Percentiles rank a stretch among this genome's conserved stretches.
Conservation (phyloP, 164 flowering plant genomes). For the Protea cynaroides region DNA sequence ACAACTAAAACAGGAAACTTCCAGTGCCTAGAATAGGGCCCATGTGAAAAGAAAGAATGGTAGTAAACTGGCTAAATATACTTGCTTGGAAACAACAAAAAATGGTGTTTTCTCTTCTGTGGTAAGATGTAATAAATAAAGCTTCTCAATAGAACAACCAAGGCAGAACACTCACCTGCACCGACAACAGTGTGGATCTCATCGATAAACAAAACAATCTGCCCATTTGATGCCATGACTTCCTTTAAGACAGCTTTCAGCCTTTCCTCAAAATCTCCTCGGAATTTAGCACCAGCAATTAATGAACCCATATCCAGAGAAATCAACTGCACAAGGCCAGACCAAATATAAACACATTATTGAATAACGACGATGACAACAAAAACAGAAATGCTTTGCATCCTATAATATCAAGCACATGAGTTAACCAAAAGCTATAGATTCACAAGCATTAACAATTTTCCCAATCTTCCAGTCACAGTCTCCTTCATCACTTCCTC, state of each 20-base stretch:
- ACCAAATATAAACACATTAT: neutral
- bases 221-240: constrained; percentile 93
- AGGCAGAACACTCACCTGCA: constrained; percentile 53
- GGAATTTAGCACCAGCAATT: constrained; percentile 91
- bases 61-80: neutral
- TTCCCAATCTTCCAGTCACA: too few relatives aligned
- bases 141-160: neutral
- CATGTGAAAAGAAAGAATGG: neutral
- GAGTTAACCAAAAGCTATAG: too few relatives aligned
- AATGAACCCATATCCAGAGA: constrained; percentile 95
- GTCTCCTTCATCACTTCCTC: too few relatives aligned
- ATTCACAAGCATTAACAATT: too few relatives aligned
- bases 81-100: neutral
- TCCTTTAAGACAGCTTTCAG: constrained; percentile 96
- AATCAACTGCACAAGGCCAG: constrained; percentile 50
- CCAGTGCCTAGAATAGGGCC: neutral
- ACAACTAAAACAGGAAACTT: too few relatives aligned
- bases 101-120: neutral
- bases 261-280: constrained; percentile 98
- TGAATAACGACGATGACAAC: neutral
- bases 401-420: too few relatives aligned
- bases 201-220: constrained; percentile 88
- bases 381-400: too few relatives aligned
- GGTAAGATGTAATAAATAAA: neutral
- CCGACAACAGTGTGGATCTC: constrained; percentile 99